Conservation (phyloP, 345 rosid genomes). For the Cardamine occulta region DNA sequence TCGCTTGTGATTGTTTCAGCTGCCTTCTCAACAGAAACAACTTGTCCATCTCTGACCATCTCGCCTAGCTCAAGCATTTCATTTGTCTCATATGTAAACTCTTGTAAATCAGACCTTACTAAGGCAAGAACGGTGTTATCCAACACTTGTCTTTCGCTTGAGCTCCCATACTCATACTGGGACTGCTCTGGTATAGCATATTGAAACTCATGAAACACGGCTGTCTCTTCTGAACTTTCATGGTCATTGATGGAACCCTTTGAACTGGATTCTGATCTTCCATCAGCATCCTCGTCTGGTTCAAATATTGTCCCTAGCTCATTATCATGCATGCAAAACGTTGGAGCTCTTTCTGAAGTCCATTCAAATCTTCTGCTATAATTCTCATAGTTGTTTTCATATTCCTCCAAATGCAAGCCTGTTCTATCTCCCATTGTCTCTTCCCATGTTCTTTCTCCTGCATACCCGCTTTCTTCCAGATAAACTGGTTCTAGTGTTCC, state of each 20-base stretch:
- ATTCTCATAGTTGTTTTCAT: slow-evolving; percentile 38
- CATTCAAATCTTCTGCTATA: slow-evolving; percentile 18
- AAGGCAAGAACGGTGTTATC: slow-evolving; percentile 8
- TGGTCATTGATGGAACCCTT: slow-evolving; percentile 22
- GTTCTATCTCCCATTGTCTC: slow-evolving; percentile 44
- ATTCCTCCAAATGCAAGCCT: slow-evolving; percentile 43
- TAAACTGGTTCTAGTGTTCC: slow-evolving; percentile 32
- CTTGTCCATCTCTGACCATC: slow-evolving; percentile 7
- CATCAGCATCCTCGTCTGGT: slow-evolving; percentile 27
- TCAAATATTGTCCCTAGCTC: slow-evolving; percentile 12
- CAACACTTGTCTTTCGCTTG: slow-evolving; percentile 24
- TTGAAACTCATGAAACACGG: not conserved
- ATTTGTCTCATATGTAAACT: slow-evolving; percentile 16
- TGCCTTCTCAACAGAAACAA: slow-evolving; percentile 6
- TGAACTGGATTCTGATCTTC: slow-evolving; percentile 17
- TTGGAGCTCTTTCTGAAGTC: slow-evolving; percentile 35
- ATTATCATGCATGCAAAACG: slow-evolving; percentile 6
- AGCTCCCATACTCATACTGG: slow-evolving; percentile 16
- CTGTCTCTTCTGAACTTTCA: slow-evolving; percentile 21
- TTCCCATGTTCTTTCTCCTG: slow-evolving; percentile 33
- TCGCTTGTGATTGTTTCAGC: not conserved
- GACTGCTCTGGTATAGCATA: slow-evolving; percentile 25
- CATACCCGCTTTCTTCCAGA: slow-evolving; percentile 22
- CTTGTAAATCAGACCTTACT: slow-evolving; percentile 23
- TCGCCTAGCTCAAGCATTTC: slow-evolving; percentile 17